Evolutionary conservation across 2,329 filamentous ascomycete species (phyloP), one percentile per base, ranked within the genome.

Genomic region (Botryotinia narcissicola): DNA sequence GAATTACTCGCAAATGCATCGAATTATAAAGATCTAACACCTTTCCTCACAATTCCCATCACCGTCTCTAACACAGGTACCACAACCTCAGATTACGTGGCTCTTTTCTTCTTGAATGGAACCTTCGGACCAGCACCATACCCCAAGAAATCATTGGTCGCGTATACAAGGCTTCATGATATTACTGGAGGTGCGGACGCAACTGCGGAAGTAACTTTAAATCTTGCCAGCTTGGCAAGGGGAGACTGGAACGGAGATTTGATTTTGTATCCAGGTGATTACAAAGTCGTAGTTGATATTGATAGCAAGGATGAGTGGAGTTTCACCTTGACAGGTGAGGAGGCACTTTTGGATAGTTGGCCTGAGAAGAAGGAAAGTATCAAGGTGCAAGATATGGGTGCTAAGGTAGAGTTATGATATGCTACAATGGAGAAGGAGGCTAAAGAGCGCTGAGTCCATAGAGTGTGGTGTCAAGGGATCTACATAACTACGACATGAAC

Each of bases 211-310:
- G 77, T 89, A 7, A 79, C 82, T 9, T 75, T 87, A 40, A 86
- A 83, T 4, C 80, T 89, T 1, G 87, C 85, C 0, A 84, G 82
- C 37, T 77, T 90, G 54, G 84, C 85, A 2, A 81, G 88, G 2
- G 84, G 84, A 0, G 86, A 88, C 73, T 82, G 84, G 59, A 80
- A 80, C 4, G 88, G 88, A 0, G 84, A 86, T 74, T 83, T 81
- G 66, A 84, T 87, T 22, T 77, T 89, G 16, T 89, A 87, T 78
- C 87, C 87, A 0, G 88, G 87, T 0, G 82, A 82, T 29, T 90
- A 89, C 75, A 82, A 79, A 12, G 63, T 88, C 18, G 76, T 82
- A 67, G 70, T 88, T 14, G 87, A 88, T 77, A 80, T 83, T 72
- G 83, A 84, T 68, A 82, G 82, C 2, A 77, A 83, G 66, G 81